These are phyloP conservation scores for Skeletonema tropicum DNA, from an alignment of 108 stramenopile genomes.

Conservation along the genomic window DNA sequence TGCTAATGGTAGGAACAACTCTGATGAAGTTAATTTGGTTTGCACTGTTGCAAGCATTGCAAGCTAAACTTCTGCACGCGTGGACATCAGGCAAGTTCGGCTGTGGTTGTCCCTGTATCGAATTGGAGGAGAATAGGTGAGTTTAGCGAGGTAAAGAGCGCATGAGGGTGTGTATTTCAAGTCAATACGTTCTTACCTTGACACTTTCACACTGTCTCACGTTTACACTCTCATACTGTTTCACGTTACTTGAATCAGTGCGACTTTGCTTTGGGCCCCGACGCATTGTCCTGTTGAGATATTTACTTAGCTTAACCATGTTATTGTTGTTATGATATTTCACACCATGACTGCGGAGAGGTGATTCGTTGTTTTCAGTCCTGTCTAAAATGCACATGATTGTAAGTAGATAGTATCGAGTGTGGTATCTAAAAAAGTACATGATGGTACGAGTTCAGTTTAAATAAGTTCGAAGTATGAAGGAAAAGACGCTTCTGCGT, in stretches of 20 bases:
- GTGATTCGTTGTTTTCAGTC: not conserved
- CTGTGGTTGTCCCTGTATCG: not conserved
- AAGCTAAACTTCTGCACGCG: not conserved
- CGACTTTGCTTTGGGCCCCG: not conserved
- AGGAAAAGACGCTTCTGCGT: not conserved
- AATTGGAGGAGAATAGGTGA: not conserved
- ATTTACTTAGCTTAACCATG: not conserved
- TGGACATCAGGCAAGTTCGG: not conserved
- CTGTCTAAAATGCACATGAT: not conserved
- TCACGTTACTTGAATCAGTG: not conserved
- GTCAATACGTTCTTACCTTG: not conserved
- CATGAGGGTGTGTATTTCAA: not conserved
- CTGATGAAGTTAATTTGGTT: not conserved
- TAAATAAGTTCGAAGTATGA: not conserved
- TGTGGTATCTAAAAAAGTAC: not conserved
- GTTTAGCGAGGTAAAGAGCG: not conserved
- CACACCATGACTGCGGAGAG: not conserved
- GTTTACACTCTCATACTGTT: not conserved
- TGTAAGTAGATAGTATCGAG: no score
- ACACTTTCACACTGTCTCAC: not conserved
- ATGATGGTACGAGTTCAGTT: not conserved
- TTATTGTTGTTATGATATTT: not conserved
- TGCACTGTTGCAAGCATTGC: not conserved
- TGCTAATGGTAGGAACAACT: not conserved
- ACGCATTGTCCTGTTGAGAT: not conserved